Evolutionary conservation across 2,329 filamentous ascomycete species (phyloP).

Genomic region (Clonostachys solani): DNA sequence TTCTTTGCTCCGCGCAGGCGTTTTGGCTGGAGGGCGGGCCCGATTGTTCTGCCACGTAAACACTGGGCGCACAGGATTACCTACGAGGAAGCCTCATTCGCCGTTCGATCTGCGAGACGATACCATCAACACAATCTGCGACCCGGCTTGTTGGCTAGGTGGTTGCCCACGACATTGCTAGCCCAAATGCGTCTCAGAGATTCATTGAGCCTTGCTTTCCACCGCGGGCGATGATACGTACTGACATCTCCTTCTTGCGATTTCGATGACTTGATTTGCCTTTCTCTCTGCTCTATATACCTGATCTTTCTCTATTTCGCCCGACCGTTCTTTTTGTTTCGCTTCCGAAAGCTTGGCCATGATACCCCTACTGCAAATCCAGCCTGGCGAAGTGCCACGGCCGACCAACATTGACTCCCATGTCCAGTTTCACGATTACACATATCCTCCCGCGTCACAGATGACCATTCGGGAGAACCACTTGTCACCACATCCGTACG

Average conservation of each 20-base stretch:
- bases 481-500: slow-evolving; percentile 11
- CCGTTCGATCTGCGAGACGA: too few relatives aligned
- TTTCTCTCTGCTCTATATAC: background rate
- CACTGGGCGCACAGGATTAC: too few relatives aligned
- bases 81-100: too few relatives aligned
- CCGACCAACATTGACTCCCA: slow-evolving; percentile 31
- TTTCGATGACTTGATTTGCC: background rate
- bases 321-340: too few relatives aligned
- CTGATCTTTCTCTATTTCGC: background rate
- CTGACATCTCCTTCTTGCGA: background rate
- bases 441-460: slow-evolving; percentile 4
- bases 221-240: slow-evolving; percentile 32
- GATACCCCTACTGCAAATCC: slow-evolving; percentile 47
- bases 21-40: too few relatives aligned
- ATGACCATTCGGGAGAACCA: slow-evolving; percentile 5
- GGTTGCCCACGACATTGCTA: slow-evolving; percentile 14
- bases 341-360: slow-evolving; percentile 20
- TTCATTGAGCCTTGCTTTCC: slow-evolving; percentile 33
- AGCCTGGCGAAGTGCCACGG: slow-evolving; percentile 43
- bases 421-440: slow-evolving; percentile 11
- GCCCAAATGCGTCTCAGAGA: slow-evolving; percentile 33
- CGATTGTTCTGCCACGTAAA: too few relatives aligned
- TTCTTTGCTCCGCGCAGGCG: too few relatives aligned
- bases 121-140: background rate
- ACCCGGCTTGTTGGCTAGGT: slow-evolving; percentile 1